Evolutionary conservation across 257 asterid genomes (phyloP).

Genomic region (Striga asiatica): DNA sequence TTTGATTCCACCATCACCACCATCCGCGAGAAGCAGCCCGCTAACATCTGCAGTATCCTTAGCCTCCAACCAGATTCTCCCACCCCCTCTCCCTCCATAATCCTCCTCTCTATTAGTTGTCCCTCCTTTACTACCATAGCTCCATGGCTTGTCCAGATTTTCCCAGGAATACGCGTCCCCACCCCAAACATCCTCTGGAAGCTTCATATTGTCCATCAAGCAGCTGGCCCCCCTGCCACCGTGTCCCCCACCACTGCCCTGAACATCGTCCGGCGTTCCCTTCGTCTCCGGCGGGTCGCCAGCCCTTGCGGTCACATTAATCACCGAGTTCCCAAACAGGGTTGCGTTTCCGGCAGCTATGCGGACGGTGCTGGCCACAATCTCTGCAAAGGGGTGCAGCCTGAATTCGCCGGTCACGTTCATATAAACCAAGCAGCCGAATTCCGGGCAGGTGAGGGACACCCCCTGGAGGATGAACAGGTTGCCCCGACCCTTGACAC

Average conservation of each 20-base stretch:
- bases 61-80: constrained; percentile 62
- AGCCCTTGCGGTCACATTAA: constrained; percentile 57
- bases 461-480: constrained; percentile 52
- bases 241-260: constrained; percentile 82
- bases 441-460: constrained; percentile 33
- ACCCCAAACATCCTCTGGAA: constrained; percentile 80
- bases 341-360: constrained; percentile 45
- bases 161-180: constrained; percentile 80
- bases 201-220: constrained; percentile 57
- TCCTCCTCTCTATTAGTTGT: constrained; percentile 53
- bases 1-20: constrained; percentile 75
- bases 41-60: constrained; percentile 22
- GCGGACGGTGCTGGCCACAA: constrained; percentile 43
- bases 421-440: constrained; percentile 45
- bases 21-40: constrained; percentile 64
- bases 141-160: constrained; percentile 43
- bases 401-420: constrained; percentile 49
- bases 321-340: constrained; percentile 34
- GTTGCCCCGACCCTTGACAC: constrained; percentile 44
- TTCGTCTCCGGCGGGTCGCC: constrained; percentile 35
- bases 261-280: constrained; percentile 52
- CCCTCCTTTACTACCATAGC: constrained; percentile 79
- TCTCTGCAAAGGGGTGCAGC: constrained; percentile 31
- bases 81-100: constrained; percentile 86
- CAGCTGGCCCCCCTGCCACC: constrained; percentile 93